Evolutionary conservation across 176 grass and related monocot species (phyloP), one percentile per base, ranked within the genome.

Genomic region (Carex pumila): DNA sequence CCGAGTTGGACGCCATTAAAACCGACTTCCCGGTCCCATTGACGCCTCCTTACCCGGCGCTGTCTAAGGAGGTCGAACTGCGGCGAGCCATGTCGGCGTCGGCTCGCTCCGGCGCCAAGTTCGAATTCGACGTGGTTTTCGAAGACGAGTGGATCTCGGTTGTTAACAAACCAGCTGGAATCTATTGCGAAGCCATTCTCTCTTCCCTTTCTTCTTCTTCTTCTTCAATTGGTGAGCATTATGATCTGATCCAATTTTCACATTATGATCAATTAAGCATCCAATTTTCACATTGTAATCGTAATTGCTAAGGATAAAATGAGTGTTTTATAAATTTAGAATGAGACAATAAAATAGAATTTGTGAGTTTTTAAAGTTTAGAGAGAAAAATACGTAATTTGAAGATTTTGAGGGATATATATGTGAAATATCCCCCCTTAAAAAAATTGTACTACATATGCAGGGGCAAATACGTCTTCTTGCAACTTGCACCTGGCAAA

Each of bases 171-270:
- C 91, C 96, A 2, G 69, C 89, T n/a, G 93, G 93, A 6, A 84
- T 98, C 32, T 98, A 98, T 71, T 98, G 89, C 83, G 95, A 98
- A 13, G 59, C 91, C 80, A 55, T 98, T 84, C 92, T 98, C 65
- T 85, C 88, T 75, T 83, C 85, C 25, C 45, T 93, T 18, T 50
- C 47, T 50, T 76, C 43, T 49, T 76, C 41, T 45, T 76, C 88
- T 80, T 73, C 73, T 63, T 72, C 84, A 60, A 60, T 25, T 5
- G 65, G 6, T 68, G 13, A 55, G 21, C 18, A 39, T 39, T 39
- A 39, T 60, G 9, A 50, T n/a, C 6, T 17, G 57, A 60, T 60
- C 57, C 1, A 4, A 58, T 57, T 57, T 15, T 56, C 14, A 56
- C 54, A 56, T 56, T 15, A 56, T 17, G 54, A 15, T 4, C 15